Percentiles rank a stretch among this genome's conserved stretches.
Conservation (phyloP, 306 rosid genomes). For the Echinosophora koreensis region DNA sequence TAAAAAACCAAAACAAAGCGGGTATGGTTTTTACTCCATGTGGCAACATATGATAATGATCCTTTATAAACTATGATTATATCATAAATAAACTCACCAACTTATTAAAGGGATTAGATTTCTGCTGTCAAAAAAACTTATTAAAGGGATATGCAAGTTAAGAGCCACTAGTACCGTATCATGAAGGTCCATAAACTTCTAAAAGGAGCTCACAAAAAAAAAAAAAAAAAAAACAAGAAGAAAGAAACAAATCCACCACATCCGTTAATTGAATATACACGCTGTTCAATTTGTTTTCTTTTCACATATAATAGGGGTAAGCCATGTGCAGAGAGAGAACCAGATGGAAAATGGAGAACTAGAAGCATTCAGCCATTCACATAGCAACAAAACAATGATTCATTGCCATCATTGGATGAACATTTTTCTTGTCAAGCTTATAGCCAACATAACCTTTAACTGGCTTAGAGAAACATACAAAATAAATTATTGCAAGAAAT, state of each 20-base stretch:
- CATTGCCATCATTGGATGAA: constrained; percentile 39
- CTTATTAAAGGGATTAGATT: constrained; percentile 4
- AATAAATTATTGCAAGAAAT: constrained; percentile 36
- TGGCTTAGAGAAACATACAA: constrained; percentile 39
- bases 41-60: neutral
- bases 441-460: constrained; percentile 29
- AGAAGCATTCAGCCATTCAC: constrained; percentile 32
- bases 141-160: constrained; percentile 16
- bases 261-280: constrained; percentile 5
- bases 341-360: neutral
- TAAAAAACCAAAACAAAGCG: no score
- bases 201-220: neutral
- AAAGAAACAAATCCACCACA: neutral
- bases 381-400: constrained; percentile 35
- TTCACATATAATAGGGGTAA: neutral
- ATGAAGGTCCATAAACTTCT: constrained; percentile 17
- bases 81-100: neutral
- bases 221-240: neutral
- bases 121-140: no score
- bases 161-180: neutral
- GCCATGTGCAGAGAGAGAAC: constrained; percentile 24
- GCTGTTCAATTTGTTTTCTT: neutral
- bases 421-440: constrained; percentile 38
- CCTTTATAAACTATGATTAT: neutral
- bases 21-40: neutral